These are phyloP conservation scores for Heterobasidion annosum DNA, from an alignment of 1,284 basidiomycete species.

Conservation along the genomic window DNA sequence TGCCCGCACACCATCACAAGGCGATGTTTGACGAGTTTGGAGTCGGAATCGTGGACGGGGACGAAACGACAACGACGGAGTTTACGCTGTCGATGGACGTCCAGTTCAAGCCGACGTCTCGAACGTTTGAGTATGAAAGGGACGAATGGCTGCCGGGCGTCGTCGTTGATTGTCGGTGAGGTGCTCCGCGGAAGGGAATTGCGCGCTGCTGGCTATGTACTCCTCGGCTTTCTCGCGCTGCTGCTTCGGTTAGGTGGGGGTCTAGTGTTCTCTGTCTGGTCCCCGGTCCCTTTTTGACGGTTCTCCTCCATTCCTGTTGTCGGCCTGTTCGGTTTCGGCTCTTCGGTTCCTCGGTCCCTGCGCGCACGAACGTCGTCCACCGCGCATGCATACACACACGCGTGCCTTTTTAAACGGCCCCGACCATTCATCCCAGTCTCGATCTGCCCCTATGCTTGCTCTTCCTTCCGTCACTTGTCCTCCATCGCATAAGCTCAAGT, in stretches of 20 bases:
- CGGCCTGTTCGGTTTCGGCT: background rate
- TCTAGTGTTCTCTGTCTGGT: no score
- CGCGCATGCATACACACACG: no score
- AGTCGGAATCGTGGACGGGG: background rate
- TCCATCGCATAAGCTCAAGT: no score
- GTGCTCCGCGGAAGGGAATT: background rate
- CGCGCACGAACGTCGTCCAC: background rate
- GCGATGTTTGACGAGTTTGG: slow-evolving; percentile 1
- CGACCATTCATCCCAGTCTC: no score
- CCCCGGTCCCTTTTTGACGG: background rate
- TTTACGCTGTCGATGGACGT: slow-evolving; percentile 20
- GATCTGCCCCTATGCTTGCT: no score
- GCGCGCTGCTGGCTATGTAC: background rate
- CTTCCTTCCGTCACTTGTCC: no score
- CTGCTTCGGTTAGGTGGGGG: no score
- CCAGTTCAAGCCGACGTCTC: slow-evolving; percentile 1
- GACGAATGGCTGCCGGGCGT: slow-evolving; percentile 14
- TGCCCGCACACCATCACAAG: slow-evolving; percentile 1
- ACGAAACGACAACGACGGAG: slow-evolving; percentile 8
- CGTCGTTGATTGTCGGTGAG: slow-evolving; percentile 4
- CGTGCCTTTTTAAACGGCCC: no score
- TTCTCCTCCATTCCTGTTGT: background rate
- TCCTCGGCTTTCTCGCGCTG: no score
- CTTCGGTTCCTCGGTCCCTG: background rate
- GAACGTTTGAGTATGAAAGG: slow-evolving; percentile 5